phyloP scores from a whole-genome alignment of 202 grass and related monocot genomes.

The Schoenoplectus triqueter region DNA sequence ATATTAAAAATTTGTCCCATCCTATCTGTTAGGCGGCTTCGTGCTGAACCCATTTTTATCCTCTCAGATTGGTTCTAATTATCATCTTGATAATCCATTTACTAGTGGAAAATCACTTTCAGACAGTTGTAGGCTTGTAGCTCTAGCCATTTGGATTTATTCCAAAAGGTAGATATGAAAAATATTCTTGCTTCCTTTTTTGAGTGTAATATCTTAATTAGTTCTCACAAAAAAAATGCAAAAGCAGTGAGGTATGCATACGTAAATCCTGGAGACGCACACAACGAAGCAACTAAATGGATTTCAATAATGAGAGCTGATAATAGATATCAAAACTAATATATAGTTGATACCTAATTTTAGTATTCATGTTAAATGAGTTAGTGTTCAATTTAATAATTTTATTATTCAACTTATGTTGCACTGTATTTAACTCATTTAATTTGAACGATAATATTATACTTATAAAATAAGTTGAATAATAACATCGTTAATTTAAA shows the following conservation, averaged over 20 bases:
- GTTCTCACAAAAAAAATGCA: background rate
- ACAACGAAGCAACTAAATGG: background rate
- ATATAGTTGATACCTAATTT: too few species aligned
- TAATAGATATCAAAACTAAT: too few species aligned
- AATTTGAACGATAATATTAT: too few species aligned
- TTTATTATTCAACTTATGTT: too few species aligned
- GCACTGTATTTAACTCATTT: too few species aligned
- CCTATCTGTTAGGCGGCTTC: too few species aligned
- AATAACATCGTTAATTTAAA: too few species aligned
- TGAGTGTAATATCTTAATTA: conserved; percentile 8
- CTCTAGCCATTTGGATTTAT: conserved; percentile 20
- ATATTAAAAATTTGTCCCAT: too few species aligned
- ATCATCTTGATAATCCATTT: conserved; percentile 12
- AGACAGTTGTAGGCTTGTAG: conserved; percentile 3
- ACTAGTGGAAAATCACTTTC: conserved; percentile 29
- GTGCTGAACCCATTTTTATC: background rate
- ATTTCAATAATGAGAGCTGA: background rate
- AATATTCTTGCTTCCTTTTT: conserved; percentile 18
- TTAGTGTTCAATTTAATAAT: too few species aligned
- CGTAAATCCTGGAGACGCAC: background rate
- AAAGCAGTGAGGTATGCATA: background rate
- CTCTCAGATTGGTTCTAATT: background rate
- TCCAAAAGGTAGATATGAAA: conserved; percentile 30
- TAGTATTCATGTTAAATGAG: too few species aligned
- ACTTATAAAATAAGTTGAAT: too few species aligned